phyloP scores from a whole-genome alignment of 2,329 filamentous ascomycete species.

The Rutstroemia sp. region DNA sequence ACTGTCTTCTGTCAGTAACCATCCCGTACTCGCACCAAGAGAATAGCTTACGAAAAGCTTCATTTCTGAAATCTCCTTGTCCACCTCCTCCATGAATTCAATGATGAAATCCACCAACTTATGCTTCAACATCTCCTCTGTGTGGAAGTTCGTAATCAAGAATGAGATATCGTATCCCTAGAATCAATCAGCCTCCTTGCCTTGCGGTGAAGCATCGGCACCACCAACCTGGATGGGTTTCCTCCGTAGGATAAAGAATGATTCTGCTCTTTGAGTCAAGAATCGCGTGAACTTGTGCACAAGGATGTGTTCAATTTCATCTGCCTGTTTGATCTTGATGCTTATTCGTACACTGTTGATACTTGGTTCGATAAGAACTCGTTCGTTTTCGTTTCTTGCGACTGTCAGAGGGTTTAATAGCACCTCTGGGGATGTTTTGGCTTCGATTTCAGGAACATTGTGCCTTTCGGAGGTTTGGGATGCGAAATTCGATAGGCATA shows the following conservation, averaged over 20 bases:
- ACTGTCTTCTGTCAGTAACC: slow-evolving; percentile 43
- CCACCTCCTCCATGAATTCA: slow-evolving; percentile 99
- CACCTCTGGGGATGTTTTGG: slow-evolving; percentile 85
- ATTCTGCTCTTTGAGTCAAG: slow-evolving; percentile 90
- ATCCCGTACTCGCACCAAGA: neutral
- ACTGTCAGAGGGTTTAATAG: slow-evolving; percentile 85
- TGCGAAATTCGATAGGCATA: slow-evolving; percentile 93
- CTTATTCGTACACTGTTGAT: slow-evolving; percentile 96
- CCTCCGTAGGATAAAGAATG: slow-evolving; percentile 90
- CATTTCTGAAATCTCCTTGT: slow-evolving; percentile 99
- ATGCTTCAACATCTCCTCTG: slow-evolving; percentile 97
- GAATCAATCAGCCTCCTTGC: slow-evolving; percentile 14
- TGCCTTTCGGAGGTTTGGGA: slow-evolving; percentile 94
- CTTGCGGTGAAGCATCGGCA: neutral
- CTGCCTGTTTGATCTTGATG: slow-evolving; percentile 98
- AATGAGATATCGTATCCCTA: slow-evolving; percentile 98
- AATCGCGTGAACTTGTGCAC: slow-evolving; percentile 99
- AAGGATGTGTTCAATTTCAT: slow-evolving; percentile 96
- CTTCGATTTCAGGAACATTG: slow-evolving; percentile 97
- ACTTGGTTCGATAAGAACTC: slow-evolving; percentile 90
- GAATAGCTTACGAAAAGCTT: slow-evolving; percentile 84
- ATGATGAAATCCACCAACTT: slow-evolving; percentile 99
- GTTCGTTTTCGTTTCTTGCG: slow-evolving; percentile 93
- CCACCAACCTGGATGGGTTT: slow-evolving; percentile 79
- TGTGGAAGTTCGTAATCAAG: slow-evolving; percentile 97